Conservation (phyloP, 768 basidiomycete species). For the Cystofilobasidium macerans region DNA sequence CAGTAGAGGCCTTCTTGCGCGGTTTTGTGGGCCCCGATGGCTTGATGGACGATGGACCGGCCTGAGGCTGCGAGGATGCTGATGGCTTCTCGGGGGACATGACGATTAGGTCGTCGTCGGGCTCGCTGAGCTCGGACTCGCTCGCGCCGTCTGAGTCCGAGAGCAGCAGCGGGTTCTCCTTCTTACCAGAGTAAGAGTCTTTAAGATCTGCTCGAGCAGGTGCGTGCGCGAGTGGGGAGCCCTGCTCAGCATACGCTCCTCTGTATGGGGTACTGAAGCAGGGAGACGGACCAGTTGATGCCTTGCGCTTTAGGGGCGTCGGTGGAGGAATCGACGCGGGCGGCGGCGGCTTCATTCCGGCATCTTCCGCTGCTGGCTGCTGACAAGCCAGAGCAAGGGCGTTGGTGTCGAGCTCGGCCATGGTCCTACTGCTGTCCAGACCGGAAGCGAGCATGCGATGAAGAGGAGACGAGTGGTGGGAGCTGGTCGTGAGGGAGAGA, state of each 20-base stretch:
- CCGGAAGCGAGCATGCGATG: constrained; percentile 37
- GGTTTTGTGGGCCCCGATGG: too few species aligned
- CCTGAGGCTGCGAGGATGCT: too few species aligned
- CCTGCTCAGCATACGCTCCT: neutral
- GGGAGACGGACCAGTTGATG: neutral
- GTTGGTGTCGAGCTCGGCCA: neutral
- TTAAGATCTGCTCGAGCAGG: constrained; percentile 6
- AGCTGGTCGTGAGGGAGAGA: neutral
- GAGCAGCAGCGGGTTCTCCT: neutral
- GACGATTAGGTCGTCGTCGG: neutral
- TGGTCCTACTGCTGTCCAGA: constrained; percentile 26
- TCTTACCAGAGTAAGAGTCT: neutral
- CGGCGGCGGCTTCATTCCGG: neutral
- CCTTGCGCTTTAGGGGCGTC: neutral
- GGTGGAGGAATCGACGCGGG: neutral
- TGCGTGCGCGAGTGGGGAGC: neutral
- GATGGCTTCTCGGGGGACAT: constrained; percentile 1
- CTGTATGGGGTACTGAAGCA: neutral
- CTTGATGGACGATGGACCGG: too few species aligned
- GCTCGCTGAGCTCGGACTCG: neutral
- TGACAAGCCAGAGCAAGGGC: neutral
- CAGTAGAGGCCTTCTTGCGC: constrained; percentile 1
- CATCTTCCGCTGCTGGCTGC: neutral
- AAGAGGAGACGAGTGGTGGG: neutral
- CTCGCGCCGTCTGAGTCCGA: neutral